Percentiles rank a stretch among this genome's conserved stretches.
These are phyloP conservation scores for Mucor mucedo DNA, from an alignment of 371 early-diverging fungal species.

Conservation along the genomic window DNA sequence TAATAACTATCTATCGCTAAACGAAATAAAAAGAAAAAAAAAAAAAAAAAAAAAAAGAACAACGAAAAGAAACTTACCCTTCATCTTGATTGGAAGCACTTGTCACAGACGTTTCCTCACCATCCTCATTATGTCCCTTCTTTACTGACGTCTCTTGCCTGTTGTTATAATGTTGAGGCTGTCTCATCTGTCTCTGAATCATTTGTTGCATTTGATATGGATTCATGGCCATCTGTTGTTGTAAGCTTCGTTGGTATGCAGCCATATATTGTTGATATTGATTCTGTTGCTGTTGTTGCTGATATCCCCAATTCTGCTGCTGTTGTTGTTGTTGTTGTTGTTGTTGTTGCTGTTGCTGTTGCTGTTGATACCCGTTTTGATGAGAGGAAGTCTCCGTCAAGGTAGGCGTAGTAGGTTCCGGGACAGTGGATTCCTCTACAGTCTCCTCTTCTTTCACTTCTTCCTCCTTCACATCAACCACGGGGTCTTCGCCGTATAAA, in stretches of 20 bases:
- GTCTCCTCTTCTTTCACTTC: conserved; percentile 9
- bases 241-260: conserved; percentile 32
- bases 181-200: conserved; percentile 39
- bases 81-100: conserved; percentile 55
- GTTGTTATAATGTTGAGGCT: conserved; percentile 19
- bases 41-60: no score
- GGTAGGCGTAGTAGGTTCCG: not conserved
- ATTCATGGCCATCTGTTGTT: conserved; percentile 38
- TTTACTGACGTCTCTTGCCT: conserved; percentile 16
- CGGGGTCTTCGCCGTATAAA: conserved; percentile 32
- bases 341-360: conserved; percentile 14
- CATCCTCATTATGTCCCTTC: not conserved
- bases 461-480: conserved; percentile 7
- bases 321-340: conserved; percentile 6
- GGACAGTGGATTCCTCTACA: not conserved
- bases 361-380: not conserved
- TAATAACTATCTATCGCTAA: no score
- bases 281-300: conserved; percentile 20
- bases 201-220: conserved; percentile 49
- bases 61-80: conserved; percentile 68
- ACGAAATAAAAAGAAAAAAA: no score
- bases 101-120: conserved; percentile 24
- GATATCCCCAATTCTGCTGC: conserved; percentile 2
- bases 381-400: not conserved
- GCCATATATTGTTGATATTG: conserved; percentile 38